These are phyloP conservation scores for Debaryomyces prosopidis DNA, from an alignment of 805 yeast genomes.

Conservation along the genomic window DNA sequence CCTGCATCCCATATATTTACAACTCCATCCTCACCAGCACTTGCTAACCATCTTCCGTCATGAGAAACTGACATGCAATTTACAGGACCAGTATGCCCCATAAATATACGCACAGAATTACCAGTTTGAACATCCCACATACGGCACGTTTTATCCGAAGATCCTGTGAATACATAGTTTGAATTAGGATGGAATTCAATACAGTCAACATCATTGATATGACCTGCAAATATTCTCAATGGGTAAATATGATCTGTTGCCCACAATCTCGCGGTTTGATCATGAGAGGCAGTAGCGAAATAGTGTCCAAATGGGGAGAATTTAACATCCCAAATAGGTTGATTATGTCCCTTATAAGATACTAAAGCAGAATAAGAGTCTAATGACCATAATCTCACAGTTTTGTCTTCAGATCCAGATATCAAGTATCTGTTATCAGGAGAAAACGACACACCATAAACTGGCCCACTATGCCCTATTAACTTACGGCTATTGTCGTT, in stretches of 20 bases:
- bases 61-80: slow-evolving; percentile 88
- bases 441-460: slow-evolving; percentile 84
- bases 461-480: slow-evolving; percentile 93
- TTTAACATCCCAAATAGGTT: slow-evolving; percentile 96
- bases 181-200: slow-evolving; percentile 97
- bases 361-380: slow-evolving; percentile 89
- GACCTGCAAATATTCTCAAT: slow-evolving; percentile 94
- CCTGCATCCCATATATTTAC: slow-evolving; percentile 94
- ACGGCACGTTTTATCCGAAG: slow-evolving; percentile 90
- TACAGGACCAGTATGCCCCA: slow-evolving; percentile 91
- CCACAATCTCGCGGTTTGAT: slow-evolving; percentile 97
- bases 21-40: slow-evolving; percentile 90
- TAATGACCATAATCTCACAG: slow-evolving; percentile 90
- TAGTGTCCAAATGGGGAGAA: slow-evolving; percentile 96
- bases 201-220: slow-evolving; percentile 92
- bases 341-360: slow-evolving; percentile 93
- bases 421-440: slow-evolving; percentile 85
- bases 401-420: slow-evolving; percentile 87
- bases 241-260: slow-evolving; percentile 98
- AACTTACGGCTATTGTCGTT: slow-evolving; percentile 53
- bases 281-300: slow-evolving; percentile 97
- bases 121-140: slow-evolving; percentile 98
- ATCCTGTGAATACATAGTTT: slow-evolving; percentile 90
- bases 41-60: slow-evolving; percentile 95
- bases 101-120: slow-evolving; percentile 83